These are phyloP conservation scores for Glonium stellatum DNA, from an alignment of 495 filamentous ascomycete genomes.

Conservation along the genomic window DNA sequence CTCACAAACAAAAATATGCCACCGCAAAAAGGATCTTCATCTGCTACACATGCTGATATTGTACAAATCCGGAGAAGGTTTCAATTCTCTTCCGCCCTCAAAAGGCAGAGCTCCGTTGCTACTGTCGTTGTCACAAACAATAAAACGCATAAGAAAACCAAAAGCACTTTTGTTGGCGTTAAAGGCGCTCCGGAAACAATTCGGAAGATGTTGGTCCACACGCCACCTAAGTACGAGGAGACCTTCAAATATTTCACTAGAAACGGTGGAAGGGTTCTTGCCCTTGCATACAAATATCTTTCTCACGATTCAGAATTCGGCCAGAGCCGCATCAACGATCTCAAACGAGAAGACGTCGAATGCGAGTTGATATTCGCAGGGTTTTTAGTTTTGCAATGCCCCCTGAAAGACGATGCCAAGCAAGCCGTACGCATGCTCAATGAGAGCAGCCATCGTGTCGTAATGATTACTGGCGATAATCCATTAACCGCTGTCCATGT, in stretches of 20 bases:
- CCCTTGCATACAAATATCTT: slow-evolving; percentile 89
- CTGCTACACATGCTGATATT: slow-evolving; percentile 41
- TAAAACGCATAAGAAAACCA: slow-evolving; percentile 61
- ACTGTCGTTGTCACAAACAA: slow-evolving; percentile 62
- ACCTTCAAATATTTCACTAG: slow-evolving; percentile 97
- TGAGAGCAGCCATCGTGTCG: slow-evolving; percentile 94
- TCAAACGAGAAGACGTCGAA: slow-evolving; percentile 89
- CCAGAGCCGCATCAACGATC: slow-evolving; percentile 78
- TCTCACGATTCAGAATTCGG: slow-evolving; percentile 72
- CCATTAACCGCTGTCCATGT: slow-evolving; percentile 95
- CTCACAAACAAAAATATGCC: slow-evolving; percentile 54
- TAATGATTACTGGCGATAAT: slow-evolving; percentile 99
- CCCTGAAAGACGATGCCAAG: slow-evolving; percentile 93
- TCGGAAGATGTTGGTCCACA: slow-evolving; percentile 75
- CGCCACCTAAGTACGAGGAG: slow-evolving; percentile 88
- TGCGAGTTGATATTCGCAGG: slow-evolving; percentile 79
- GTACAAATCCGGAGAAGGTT: slow-evolving; percentile 95
- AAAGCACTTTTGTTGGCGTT: slow-evolving; percentile 82
- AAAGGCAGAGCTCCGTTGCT: slow-evolving; percentile 91
- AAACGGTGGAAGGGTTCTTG: slow-evolving; percentile 86
- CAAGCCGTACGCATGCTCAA: slow-evolving; percentile 93
- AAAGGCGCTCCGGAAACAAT: slow-evolving; percentile 98
- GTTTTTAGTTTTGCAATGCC: slow-evolving; percentile 91
- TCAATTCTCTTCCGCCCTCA: slow-evolving; percentile 95
- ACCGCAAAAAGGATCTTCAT: slow-evolving; percentile 41